Evolutionary conservation across 352 stramenopile genomes (phyloP), one percentile per base, ranked within the genome.

Genomic region (Pythium aquatile): DNA sequence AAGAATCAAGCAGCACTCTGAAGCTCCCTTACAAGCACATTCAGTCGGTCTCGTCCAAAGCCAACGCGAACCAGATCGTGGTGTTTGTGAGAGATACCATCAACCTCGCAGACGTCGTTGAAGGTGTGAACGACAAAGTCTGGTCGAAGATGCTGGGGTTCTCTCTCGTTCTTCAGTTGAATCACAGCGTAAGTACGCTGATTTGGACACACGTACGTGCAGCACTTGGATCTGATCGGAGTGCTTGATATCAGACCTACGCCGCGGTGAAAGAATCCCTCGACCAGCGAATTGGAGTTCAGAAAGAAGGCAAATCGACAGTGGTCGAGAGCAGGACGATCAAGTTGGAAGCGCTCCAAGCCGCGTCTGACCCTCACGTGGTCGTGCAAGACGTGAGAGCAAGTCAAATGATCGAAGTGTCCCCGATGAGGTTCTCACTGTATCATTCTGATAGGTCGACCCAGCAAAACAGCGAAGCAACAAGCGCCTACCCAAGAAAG

Each of bases 21-120:
- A 73, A 70, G 37, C 47, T 78, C 3, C 68, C 71, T 7, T 75
- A 67, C 53, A 63, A 64, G 16, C 39, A 20, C 26, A 59, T 76
- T 33, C 9, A 40, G 2, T 60, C 44, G 5, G 37, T 59, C 14
- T 40, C 11, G 20, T 32, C 29, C 5, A 20, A 35, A 17, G 46
- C 52, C 26, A 30, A 24, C 28, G 26, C 13, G 0, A 17, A 46
- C 4, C 24, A 54, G 37, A 47, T 68, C 3, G 17, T 26, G 2
- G 1, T 68, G 7, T 48, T 24, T 55, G 14, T 65, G 49, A 60
- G 35, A n/a, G n/a, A 60, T 1, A 30, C 42, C 1, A 42, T 61
- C 24, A 40, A 29, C 28, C 48, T 69, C 2, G 20, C 48, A 6
- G 56, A 69, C 17, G 32, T 69, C 17, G 14, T 60, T 13, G 48